phyloP scores from a whole-genome alignment of 2,329 filamentous ascomycete genomes.

The Claviceps sp. region DNA sequence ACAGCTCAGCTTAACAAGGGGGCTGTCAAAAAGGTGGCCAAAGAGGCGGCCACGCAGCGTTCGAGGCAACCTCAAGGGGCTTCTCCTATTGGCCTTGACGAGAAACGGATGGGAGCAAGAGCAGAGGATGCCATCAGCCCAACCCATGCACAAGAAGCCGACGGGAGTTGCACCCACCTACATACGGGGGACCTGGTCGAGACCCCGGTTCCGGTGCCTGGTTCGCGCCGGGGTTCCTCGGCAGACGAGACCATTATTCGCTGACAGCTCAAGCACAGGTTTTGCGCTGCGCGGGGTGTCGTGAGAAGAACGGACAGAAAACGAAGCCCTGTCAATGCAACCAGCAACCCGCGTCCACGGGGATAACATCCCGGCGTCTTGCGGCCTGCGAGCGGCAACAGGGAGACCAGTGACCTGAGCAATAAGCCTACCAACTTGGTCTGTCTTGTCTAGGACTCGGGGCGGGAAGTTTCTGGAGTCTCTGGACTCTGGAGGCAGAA shows the following conservation, averaged over 20 bases:
- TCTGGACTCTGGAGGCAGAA: not conserved
- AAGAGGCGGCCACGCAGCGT: not conserved
- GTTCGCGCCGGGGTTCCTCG: not conserved
- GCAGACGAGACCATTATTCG: not conserved
- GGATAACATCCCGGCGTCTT: not conserved
- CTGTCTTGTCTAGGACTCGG: too few species aligned
- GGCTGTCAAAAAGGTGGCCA: slow-evolving; percentile 1
- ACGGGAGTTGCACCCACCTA: slow-evolving; percentile 3
- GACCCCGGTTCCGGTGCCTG: not conserved
- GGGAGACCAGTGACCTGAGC: not conserved
- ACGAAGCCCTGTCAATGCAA: not conserved
- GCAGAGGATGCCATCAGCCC: slow-evolving; percentile 1
- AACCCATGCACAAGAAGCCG: slow-evolving; percentile 3
- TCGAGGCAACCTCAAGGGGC: not conserved
- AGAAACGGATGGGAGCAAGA: slow-evolving; percentile 1
- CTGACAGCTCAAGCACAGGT: not conserved
- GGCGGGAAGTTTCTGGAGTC: too few species aligned
- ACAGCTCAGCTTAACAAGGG: not conserved
- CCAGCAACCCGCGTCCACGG: not conserved
- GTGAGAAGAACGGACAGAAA: not conserved
- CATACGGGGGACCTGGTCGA: not conserved
- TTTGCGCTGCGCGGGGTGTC: not conserved
- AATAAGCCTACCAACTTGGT: not conserved
- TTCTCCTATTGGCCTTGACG: slow-evolving; percentile 5
- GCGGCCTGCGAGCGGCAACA: not conserved